These are phyloP conservation scores for Prosopis cineraria DNA, from an alignment of 306 rosid genomes.

Conservation along the genomic window DNA sequence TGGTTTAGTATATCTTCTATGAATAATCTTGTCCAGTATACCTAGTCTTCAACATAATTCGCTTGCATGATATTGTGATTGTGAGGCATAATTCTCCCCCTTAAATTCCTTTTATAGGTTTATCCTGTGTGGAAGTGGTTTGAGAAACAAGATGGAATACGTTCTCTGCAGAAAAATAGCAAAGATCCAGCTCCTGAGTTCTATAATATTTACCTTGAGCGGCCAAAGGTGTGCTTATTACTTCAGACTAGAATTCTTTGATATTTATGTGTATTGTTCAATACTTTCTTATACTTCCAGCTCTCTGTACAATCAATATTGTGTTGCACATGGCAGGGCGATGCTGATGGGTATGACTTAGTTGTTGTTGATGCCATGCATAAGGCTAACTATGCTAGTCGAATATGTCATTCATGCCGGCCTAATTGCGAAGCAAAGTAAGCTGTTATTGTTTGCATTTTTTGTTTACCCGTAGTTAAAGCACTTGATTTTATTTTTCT, in stretches of 20 bases:
- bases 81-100: conserved; percentile 8
- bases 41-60: neutral
- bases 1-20: conserved; percentile 17
- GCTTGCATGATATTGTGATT: conserved; percentile 7
- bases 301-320: conserved; percentile 23
- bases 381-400: conserved; percentile 97
- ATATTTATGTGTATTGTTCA: conserved; percentile 18
- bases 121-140: conserved; percentile 99
- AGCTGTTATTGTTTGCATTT: conserved; percentile 41
- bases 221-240: conserved; percentile 90
- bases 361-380: conserved; percentile 99
- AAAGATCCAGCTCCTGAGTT: conserved; percentile 98
- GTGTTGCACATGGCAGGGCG: conserved; percentile 69
- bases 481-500: conserved; percentile 16
- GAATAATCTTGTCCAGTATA: neutral
- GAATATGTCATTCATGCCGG: conserved; percentile 97
- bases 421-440: conserved; percentile 99
- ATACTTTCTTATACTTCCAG: conserved; percentile 2
- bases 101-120: conserved; percentile 53
- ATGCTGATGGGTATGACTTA: conserved; percentile 94
- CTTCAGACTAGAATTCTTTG: conserved; percentile 31
- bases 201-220: conserved; percentile 94
- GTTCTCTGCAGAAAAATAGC: conserved; percentile 87
- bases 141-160: conserved; percentile 99
- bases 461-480: conserved; percentile 8